Conservation (phyloP, 805 yeast genomes). For the Pichia membranifaciens region DNA sequence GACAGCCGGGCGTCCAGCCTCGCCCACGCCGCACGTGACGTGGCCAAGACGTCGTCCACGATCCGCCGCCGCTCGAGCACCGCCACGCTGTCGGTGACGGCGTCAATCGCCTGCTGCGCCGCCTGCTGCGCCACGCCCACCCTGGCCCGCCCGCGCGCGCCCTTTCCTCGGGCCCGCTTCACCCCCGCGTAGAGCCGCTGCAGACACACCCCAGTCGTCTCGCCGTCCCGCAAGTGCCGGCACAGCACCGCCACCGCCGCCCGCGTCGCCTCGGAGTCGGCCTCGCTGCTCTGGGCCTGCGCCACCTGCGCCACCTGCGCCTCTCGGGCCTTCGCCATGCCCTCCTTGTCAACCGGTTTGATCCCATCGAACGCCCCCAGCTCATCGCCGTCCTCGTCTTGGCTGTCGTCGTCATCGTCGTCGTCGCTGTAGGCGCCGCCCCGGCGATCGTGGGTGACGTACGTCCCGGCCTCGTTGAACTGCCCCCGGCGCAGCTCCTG, state of each 20-base stretch:
- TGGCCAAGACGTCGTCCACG: too few relatives aligned
- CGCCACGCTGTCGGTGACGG: slow-evolving; percentile 1
- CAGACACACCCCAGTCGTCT: not conserved
- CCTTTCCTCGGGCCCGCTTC: slow-evolving; percentile 17
- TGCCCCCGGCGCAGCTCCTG: slow-evolving; percentile 54
- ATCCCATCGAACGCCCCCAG: not conserved
- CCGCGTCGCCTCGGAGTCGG: not conserved
- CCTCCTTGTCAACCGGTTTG: not conserved
- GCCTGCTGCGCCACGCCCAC: too few relatives aligned
- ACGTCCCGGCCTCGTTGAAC: slow-evolving; percentile 60
- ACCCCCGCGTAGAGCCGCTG: not conserved
- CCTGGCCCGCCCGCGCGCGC: too few relatives aligned
- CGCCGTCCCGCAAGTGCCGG: not conserved
- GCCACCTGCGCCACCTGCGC: not conserved
- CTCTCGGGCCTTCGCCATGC: not conserved
- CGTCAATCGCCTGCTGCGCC: slow-evolving; percentile 2
- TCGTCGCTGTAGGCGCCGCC: slow-evolving; percentile 23
- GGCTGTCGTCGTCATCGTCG: not conserved
- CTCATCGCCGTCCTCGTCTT: not conserved
- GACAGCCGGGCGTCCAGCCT: too few relatives aligned
- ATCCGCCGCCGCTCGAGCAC: not conserved
- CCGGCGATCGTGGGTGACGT: slow-evolving; percentile 25
- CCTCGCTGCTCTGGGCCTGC: not conserved
- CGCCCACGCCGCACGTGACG: too few relatives aligned
- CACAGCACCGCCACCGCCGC: not conserved